A percentile compares a stretch with the other conserved stretches of the same genome.
Conservation (phyloP, 2,329 filamentous ascomycete genomes). For the Colletotrichum higginsianum region DNA sequence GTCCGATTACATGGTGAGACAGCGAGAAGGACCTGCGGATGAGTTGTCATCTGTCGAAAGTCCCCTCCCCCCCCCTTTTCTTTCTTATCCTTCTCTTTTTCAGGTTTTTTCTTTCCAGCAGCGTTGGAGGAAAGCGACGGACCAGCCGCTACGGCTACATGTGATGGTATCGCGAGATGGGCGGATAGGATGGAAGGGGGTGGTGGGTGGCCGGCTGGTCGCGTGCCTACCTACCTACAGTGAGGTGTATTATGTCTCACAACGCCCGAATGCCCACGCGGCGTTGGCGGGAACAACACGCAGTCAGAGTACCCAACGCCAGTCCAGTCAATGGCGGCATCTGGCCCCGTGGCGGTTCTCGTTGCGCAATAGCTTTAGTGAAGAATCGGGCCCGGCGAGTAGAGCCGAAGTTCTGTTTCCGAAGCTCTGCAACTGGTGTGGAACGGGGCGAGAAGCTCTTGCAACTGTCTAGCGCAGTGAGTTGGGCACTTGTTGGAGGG, state of each 20-base stretch:
- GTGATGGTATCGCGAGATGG: slow-evolving; percentile 36
- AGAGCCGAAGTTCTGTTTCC: slow-evolving; percentile 16
- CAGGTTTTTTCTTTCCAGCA: background rate
- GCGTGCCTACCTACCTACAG: slow-evolving; percentile 22
- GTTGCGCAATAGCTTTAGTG: background rate
- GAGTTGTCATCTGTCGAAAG: slow-evolving; percentile 6
- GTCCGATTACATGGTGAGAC: background rate
- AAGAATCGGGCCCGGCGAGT: slow-evolving; percentile 14
- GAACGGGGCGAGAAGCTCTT: slow-evolving; percentile 30
- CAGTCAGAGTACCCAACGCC: background rate
- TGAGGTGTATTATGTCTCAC: slow-evolving; percentile 30
- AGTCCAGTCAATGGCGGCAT: background rate
- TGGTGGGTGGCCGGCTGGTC: slow-evolving; percentile 17
- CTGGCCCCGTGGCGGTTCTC: background rate
- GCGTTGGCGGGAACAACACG: slow-evolving; percentile 5
- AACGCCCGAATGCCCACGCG: slow-evolving; percentile 1
- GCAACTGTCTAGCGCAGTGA: slow-evolving; percentile 33
- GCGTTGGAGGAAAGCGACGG: slow-evolving; percentile 6
- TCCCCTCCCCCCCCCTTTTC: background rate
- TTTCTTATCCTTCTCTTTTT: too few relatives aligned
- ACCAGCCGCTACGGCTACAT: slow-evolving; percentile 19
- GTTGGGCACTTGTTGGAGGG: slow-evolving; percentile 25
- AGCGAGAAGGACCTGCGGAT: background rate
- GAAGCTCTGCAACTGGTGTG: slow-evolving; percentile 27
- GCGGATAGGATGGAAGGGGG: background rate